These are phyloP conservation scores for Phylloporus rhodoxanthus DNA, from an alignment of 768 basidiomycete genomes.

Conservation along the genomic window DNA sequence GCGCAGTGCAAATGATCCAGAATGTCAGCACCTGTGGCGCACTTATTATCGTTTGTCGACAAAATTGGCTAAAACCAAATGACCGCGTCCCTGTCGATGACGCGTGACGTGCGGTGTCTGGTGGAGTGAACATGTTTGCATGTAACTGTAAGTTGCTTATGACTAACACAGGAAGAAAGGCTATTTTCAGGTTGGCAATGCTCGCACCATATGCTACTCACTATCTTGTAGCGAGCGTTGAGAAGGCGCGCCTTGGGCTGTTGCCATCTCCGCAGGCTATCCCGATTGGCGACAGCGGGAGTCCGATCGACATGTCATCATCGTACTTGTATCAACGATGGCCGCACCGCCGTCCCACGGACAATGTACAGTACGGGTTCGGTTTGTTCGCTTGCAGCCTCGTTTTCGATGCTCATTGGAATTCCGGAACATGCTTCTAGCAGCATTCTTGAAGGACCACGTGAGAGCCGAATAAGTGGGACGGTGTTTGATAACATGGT, in stretches of 20 bases:
- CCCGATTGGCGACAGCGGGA: slow-evolving; percentile 1
- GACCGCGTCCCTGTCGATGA: neutral
- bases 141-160: neutral
- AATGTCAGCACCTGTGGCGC: neutral
- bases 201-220: neutral
- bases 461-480: neutral
- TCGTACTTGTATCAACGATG: neutral
- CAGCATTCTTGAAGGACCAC: neutral
- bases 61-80: neutral
- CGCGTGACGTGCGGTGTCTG: neutral
- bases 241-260: no score
- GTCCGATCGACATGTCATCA: neutral
- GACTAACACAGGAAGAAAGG: neutral
- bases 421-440: slow-evolving; percentile 14
- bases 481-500: slow-evolving; percentile 16
- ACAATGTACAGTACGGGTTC: neutral
- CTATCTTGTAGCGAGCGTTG: no score
- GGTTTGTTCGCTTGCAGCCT: neutral
- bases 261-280: neutral
- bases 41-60: neutral
- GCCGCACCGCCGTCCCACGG: neutral
- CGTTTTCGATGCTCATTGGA: slow-evolving; percentile 8
- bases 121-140: neutral
- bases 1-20: slow-evolving; percentile 1
- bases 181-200: neutral